A percentile compares a stretch with the other conserved stretches of the same genome.
Conservation (phyloP, 805 yeast genomes). For the Yamadazyma tumulicola region DNA sequence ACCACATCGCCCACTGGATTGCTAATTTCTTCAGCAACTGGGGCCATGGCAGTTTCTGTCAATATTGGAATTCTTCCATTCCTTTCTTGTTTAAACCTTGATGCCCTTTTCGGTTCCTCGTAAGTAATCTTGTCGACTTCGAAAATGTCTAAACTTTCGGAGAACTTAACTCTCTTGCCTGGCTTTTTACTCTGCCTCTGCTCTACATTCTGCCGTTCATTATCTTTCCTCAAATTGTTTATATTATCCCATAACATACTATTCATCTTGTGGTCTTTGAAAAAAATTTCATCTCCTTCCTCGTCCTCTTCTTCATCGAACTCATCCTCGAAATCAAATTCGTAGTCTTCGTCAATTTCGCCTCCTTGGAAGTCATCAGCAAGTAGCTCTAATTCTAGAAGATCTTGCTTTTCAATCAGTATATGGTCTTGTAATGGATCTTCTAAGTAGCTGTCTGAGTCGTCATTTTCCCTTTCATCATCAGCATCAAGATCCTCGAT, state of each 20-base stretch:
- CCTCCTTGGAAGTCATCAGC: conserved; percentile 45
- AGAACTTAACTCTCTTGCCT: conserved; percentile 53
- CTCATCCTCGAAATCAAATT: conserved; percentile 30
- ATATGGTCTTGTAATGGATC: conserved; percentile 12
- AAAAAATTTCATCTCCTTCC: conserved; percentile 18
- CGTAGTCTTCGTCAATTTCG: conserved; percentile 22
- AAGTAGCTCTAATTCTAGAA: conserved; percentile 50
- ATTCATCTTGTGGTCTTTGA: conserved; percentile 11
- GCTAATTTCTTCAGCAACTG: neutral
- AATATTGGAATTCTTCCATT: conserved; percentile 1
- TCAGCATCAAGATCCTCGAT: neutral
- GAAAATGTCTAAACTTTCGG: conserved; percentile 51
- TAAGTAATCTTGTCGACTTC: conserved; percentile 57
- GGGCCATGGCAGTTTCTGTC: neutral
- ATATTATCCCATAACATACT: conserved; percentile 41
- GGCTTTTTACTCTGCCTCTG: conserved; percentile 2
- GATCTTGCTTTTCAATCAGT: conserved; percentile 36
- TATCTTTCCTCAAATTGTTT: conserved; percentile 20
- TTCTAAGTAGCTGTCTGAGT: neutral
- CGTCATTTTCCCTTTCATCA: conserved; percentile 2
- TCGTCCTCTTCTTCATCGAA: conserved; percentile 30
- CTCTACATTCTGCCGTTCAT: conserved; percentile 1
- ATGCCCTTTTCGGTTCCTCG: conserved; percentile 15
- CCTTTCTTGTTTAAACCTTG: conserved; percentile 17
- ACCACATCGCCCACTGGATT: neutral